A percentile compares a stretch with the other conserved stretches of the same genome.
phyloP scores from a whole-genome alignment of 139 green algal species.

The Limnomonas spitsbergensis region DNA sequence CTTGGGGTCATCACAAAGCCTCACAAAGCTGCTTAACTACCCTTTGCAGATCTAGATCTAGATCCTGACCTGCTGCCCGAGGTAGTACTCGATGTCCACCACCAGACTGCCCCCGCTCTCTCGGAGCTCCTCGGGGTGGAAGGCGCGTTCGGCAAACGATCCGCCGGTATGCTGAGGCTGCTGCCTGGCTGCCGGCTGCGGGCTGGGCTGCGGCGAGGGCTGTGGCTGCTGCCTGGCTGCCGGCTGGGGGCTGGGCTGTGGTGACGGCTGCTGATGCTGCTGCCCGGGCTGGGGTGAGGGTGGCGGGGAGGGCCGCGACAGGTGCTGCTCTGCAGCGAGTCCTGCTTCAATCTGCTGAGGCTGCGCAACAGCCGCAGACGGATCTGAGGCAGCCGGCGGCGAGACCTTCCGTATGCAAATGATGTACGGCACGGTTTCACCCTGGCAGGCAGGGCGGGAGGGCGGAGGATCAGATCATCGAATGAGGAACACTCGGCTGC shows the following conservation, averaged over 20 bases:
- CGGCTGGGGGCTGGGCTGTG: background rate
- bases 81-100: constrained; percentile 90
- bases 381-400: background rate
- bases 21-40: too few species aligned
- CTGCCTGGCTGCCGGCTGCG: background rate
- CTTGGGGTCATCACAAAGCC: too few species aligned
- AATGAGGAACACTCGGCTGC: too few species aligned
- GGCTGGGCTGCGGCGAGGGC: background rate
- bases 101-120: constrained; percentile 46
- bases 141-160: constrained; percentile 81
- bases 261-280: background rate
- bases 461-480: background rate
- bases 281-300: background rate
- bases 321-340: constrained; percentile 4
- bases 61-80: constrained; percentile 54
- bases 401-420: constrained; percentile 66
- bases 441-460: constrained; percentile 33
- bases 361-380: constrained; percentile 14
- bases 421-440: constrained; percentile 95
- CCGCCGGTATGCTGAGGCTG: constrained; percentile 3
- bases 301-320: background rate
- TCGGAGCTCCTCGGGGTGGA: constrained; percentile 87
- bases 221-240: constrained; percentile 2
- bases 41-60: too few species aligned
- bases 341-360: too few species aligned